Conservation (phyloP, 2,329 filamentous ascomycete genomes). For the Phaeomoniella chlamydospora region DNA sequence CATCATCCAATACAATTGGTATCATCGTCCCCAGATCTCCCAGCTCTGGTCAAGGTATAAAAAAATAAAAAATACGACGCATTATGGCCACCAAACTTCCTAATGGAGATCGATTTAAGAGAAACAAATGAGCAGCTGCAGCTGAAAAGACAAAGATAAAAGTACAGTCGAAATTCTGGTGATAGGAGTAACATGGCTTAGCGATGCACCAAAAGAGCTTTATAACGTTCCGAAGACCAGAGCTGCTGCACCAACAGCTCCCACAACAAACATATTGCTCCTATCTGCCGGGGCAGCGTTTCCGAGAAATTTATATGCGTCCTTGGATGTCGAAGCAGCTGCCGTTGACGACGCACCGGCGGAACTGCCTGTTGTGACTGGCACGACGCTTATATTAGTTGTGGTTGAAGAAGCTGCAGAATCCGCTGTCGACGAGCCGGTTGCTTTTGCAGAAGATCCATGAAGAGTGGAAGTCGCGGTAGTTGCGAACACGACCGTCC, state of each 20-base stretch:
- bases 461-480: neutral
- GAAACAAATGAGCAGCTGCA: no score
- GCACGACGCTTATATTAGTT: neutral
- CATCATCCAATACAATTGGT: no score
- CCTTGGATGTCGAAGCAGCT: neutral
- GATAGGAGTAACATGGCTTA: no score
- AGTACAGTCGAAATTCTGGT: no score
- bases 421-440: neutral
- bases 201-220: no score
- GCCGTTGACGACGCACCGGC: neutral
- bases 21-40: no score
- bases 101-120: no score
- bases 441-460: neutral
- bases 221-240: neutral
- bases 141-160: no score
- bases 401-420: neutral
- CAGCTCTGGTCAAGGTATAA: no score
- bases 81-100: no score
- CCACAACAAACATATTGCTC: neutral
- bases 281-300: neutral
- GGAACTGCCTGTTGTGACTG: neutral
- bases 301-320: neutral
- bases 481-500: neutral
- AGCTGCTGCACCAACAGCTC: neutral
- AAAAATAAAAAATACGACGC: no score